phyloP scores from a whole-genome alignment of 2,329 filamentous ascomycete genomes.

The Atkinsonella texensis region DNA sequence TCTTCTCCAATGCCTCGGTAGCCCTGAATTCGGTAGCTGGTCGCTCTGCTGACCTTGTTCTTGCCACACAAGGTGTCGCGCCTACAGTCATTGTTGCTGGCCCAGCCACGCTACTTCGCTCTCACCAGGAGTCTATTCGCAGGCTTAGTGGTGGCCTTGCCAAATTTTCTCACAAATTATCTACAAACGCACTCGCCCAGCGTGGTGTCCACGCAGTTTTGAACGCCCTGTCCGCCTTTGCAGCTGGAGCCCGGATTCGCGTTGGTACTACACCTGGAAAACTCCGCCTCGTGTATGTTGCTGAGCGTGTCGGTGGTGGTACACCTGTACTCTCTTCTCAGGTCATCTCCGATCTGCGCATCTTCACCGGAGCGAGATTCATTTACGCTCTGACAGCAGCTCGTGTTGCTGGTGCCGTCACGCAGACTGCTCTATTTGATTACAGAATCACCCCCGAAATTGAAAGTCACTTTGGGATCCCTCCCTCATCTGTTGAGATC shows the following conservation, averaged over 20 bases:
- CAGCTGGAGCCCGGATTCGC: slow-evolving; percentile 44
- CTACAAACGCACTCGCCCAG: slow-evolving; percentile 55
- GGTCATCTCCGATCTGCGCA: slow-evolving; percentile 66
- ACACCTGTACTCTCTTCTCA: slow-evolving; percentile 53
- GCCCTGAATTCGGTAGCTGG: slow-evolving; percentile 83
- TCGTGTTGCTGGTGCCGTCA: slow-evolving; percentile 77
- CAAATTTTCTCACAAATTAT: slow-evolving; percentile 57
- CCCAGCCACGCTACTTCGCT: slow-evolving; percentile 56
- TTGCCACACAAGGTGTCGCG: slow-evolving; percentile 61
- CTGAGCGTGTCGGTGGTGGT: slow-evolving; percentile 55
- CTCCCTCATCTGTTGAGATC: slow-evolving; percentile 68
- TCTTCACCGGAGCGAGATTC: slow-evolving; percentile 68
- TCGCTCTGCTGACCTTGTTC: slow-evolving; percentile 53
- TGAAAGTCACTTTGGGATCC: slow-evolving; percentile 63
- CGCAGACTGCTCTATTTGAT: slow-evolving; percentile 79
- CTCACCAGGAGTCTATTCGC: slow-evolving; percentile 49
- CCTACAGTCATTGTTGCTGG: slow-evolving; percentile 77
- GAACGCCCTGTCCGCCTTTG: slow-evolving; percentile 34
- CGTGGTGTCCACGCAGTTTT: slow-evolving; percentile 60
- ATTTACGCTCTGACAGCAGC: slow-evolving; percentile 76
- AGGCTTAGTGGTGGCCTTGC: slow-evolving; percentile 52
- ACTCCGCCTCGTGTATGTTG: slow-evolving; percentile 69
- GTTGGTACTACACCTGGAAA: slow-evolving; percentile 56
- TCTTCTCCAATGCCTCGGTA: slow-evolving; percentile 75
- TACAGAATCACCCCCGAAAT: slow-evolving; percentile 48